Evolutionary conservation across 192 early-diverging fungal genomes (phyloP).

Genomic region (Tieghemiomyces parasiticus): DNA sequence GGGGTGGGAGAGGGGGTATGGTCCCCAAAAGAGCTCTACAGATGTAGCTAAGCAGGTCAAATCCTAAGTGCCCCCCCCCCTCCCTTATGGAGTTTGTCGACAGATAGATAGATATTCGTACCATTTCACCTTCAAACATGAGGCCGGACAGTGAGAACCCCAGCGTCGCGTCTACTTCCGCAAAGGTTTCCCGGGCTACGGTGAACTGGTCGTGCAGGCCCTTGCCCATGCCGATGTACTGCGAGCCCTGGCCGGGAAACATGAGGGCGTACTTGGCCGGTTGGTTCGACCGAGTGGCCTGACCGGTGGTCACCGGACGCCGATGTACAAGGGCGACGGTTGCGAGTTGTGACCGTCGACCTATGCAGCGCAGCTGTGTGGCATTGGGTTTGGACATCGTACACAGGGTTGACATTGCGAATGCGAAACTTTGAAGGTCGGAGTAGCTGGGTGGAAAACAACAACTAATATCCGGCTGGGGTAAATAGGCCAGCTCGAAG

Average conservation of each 20-base stretch:
- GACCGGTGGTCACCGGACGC: no score
- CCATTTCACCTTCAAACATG: conserved; percentile 78
- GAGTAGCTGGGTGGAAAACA: not conserved
- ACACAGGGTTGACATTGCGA: not conserved
- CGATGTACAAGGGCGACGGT: no score
- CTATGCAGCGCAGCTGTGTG: no score
- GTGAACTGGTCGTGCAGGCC: conserved; percentile 67
- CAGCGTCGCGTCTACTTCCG: conserved; percentile 80
- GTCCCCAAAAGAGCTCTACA: no score
- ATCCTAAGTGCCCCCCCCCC: no score
- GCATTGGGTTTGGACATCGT: no score
- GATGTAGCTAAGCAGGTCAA: no score
- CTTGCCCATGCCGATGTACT: conserved; percentile 83
- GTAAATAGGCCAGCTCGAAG: not conserved
- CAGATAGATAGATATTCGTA: no score
- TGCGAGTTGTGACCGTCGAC: no score
- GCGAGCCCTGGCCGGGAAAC: conserved; percentile 53
- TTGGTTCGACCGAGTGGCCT: not conserved
- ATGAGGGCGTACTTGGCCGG: conserved; percentile 4
- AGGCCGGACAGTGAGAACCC: conserved; percentile 49
- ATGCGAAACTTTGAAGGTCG: no score
- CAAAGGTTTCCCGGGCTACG: conserved; percentile 65
- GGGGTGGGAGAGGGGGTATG: no score
- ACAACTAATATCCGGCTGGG: not conserved
- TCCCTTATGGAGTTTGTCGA: no score